Percentiles rank a stretch among this genome's conserved stretches.
These are phyloP conservation scores for Pyrus hybrid DNA, from an alignment of 331 rosid species.

Conservation along the genomic window DNA sequence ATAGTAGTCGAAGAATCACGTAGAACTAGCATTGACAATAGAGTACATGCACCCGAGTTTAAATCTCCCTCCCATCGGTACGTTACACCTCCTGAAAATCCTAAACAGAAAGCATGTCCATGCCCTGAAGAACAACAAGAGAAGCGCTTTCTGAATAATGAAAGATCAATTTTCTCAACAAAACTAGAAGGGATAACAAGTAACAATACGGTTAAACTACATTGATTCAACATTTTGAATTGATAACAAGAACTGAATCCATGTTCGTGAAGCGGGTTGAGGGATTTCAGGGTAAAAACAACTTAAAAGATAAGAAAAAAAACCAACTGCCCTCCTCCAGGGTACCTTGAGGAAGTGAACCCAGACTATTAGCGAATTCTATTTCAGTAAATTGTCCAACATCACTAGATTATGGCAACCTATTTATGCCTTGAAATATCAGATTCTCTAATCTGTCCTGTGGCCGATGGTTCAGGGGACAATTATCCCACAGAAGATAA, in stretches of 20 bases:
- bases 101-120: conserved; percentile 85
- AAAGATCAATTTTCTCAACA: neutral
- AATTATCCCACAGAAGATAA: neutral
- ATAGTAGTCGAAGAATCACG: neutral
- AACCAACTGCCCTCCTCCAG: too few species aligned
- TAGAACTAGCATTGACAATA: neutral
- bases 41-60: neutral
- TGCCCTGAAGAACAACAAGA: conserved; percentile 47
- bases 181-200: neutral
- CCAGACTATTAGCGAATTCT: neutral
- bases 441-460: neutral
- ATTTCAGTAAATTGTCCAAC: neutral
- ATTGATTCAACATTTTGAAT: neutral
- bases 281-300: neutral
- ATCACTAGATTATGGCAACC: neutral
- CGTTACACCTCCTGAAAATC: conserved; percentile 60
- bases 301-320: too few species aligned
- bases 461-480: too few species aligned
- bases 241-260: neutral
- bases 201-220: neutral
- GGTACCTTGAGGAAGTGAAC: too few species aligned
- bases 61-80: conserved; percentile 51
- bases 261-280: neutral
- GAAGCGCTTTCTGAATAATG: neutral
- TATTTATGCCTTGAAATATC: neutral